These are phyloP conservation scores for Kwoniella pini DNA, from an alignment of 768 basidiomycete species.

Conservation along the genomic window DNA sequence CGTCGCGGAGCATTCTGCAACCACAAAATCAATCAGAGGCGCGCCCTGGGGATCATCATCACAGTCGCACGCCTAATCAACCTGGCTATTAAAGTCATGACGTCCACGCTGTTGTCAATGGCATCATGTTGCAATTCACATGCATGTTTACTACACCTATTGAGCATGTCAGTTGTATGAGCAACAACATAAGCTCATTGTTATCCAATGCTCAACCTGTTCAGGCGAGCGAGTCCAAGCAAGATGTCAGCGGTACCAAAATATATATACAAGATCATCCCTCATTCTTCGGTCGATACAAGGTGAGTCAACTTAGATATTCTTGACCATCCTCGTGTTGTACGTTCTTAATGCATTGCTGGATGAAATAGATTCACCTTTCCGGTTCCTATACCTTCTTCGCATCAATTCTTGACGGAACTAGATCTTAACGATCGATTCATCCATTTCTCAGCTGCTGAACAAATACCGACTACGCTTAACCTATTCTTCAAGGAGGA, in stretches of 20 bases:
- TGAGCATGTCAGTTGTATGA: too few relatives aligned
- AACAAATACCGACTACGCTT: slow-evolving; percentile 56
- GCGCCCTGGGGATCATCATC: too few relatives aligned
- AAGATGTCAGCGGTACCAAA: slow-evolving; percentile 31
- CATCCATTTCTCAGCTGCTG: slow-evolving; percentile 59
- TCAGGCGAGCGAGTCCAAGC: slow-evolving; percentile 4
- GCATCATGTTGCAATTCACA: too few relatives aligned
- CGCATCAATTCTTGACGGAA: slow-evolving; percentile 54
- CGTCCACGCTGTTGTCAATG: too few relatives aligned
- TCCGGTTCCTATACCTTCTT: slow-evolving; percentile 54
- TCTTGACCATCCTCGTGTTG: too few relatives aligned
- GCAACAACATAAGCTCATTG: background rate
- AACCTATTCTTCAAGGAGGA: slow-evolving; percentile 56
- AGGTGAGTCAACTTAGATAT: slow-evolving; percentile 27
- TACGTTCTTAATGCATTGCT: background rate
- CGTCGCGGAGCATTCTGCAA: too few relatives aligned
- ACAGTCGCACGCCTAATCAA: too few relatives aligned
- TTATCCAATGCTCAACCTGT: slow-evolving; percentile 1
- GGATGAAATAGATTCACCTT: slow-evolving; percentile 36
- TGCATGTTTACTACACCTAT: too few relatives aligned
- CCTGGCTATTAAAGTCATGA: too few relatives aligned
- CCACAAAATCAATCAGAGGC: too few relatives aligned
- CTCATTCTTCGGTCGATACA: slow-evolving; percentile 48
- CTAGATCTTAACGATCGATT: slow-evolving; percentile 59
- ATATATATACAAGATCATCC: slow-evolving; percentile 57